phyloP scores from a whole-genome alignment of 2,329 filamentous ascomycete species.

The Dryadomyces sulphureus region DNA sequence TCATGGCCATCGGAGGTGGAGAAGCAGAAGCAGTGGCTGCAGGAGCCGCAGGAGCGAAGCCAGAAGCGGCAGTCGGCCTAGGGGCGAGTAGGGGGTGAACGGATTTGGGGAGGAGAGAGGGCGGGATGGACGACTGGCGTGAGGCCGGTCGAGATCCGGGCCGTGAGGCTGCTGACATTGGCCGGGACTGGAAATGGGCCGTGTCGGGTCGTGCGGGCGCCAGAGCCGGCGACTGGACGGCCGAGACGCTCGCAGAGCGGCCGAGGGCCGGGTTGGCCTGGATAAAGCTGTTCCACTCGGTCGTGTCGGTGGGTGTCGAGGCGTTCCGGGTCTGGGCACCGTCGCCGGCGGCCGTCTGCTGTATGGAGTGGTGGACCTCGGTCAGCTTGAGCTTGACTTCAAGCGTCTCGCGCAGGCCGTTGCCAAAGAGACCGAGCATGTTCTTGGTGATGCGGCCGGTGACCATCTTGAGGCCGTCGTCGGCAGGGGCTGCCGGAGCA shows the following conservation, averaged over 20 bases:
- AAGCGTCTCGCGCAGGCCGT: slow-evolving; percentile 71
- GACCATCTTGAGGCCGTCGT: slow-evolving; percentile 45
- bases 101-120: slow-evolving; percentile 1
- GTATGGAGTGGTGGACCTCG: slow-evolving; percentile 48
- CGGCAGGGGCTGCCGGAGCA: slow-evolving; percentile 30
- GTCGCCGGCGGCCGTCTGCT: slow-evolving; percentile 12
- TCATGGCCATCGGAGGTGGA: slow-evolving; percentile 2
- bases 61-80: not conserved
- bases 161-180: slow-evolving; percentile 1
- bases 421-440: slow-evolving; percentile 67
- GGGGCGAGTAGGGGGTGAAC: not conserved
- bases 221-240: slow-evolving; percentile 20
- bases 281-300: slow-evolving; percentile 66
- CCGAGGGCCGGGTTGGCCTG: slow-evolving; percentile 48
- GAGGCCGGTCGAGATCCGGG: slow-evolving; percentile 9
- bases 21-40: not conserved
- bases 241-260: slow-evolving; percentile 21
- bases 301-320: slow-evolving; percentile 43
- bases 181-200: slow-evolving; percentile 4
- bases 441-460: slow-evolving; percentile 87
- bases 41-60: no score
- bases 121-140: slow-evolving; percentile 7
- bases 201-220: slow-evolving; percentile 11
- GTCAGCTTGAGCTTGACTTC: slow-evolving; percentile 86
- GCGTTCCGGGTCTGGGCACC: slow-evolving; percentile 16